A percentile compares a stretch with the other conserved stretches of the same genome.
Conservation (phyloP, 2,329 filamentous ascomycete species). For the Cercospora sp. region DNA sequence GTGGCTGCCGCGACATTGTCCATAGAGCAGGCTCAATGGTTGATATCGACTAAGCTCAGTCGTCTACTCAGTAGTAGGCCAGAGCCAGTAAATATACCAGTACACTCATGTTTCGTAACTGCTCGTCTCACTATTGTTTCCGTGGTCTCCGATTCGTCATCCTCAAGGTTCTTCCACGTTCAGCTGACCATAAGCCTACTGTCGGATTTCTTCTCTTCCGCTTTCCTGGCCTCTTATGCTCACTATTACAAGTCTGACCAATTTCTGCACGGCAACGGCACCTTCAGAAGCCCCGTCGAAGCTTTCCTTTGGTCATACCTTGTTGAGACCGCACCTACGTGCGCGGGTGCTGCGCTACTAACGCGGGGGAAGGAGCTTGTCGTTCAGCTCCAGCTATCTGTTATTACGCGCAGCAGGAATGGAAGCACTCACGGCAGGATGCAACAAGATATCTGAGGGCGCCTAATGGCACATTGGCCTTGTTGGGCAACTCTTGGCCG, state of each 20-base stretch:
- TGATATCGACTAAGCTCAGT: slow-evolving; percentile 1
- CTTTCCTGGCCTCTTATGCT: not conserved
- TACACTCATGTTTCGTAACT: not conserved
- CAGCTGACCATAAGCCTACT: not conserved
- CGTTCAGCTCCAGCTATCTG: not conserved
- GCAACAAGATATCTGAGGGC: not conserved
- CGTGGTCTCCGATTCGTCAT: not conserved
- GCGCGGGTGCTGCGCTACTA: not conserved
- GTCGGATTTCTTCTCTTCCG: not conserved
- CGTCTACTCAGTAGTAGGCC: not conserved
- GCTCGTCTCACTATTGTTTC: not conserved
- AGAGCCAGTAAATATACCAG: not conserved
- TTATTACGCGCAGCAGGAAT: not conserved
- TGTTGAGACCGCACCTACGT: not conserved
- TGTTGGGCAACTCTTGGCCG: not conserved
- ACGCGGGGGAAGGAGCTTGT: not conserved
- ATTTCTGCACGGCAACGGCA: not conserved
- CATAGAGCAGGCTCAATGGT: slow-evolving; percentile 2
- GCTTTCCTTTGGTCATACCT: not conserved
- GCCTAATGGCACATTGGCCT: not conserved
- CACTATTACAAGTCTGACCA: not conserved
- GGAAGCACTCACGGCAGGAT: not conserved
- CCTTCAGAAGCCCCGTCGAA: not conserved
- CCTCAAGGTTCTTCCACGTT: not conserved
- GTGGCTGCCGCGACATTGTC: slow-evolving; percentile 2